Percentiles rank a stretch among this genome's conserved stretches.
Conservation (phyloP, 148 eudicot genomes). For the Vaccinium vitisidaea region DNA sequence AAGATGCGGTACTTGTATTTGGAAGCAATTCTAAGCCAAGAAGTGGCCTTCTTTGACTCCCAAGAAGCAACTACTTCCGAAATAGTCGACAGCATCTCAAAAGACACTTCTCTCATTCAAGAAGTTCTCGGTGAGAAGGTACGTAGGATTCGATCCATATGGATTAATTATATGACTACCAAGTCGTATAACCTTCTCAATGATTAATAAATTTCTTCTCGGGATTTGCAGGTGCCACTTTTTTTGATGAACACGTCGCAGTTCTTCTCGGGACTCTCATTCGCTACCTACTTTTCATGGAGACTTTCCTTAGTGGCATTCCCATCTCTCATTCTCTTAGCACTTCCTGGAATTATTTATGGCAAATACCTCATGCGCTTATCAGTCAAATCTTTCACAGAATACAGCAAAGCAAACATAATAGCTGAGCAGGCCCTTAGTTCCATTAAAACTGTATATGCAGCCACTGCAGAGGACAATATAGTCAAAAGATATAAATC, state of each 20-base stretch:
- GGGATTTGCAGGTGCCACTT: constrained; percentile 61
- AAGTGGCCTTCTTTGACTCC: constrained; percentile 92
- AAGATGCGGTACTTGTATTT: constrained; percentile 76
- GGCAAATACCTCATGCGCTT: constrained; percentile 69
- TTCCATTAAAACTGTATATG: constrained; percentile 78
- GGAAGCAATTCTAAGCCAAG: constrained; percentile 88
- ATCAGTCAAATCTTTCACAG: constrained; percentile 53
- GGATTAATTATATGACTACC: too few species aligned
- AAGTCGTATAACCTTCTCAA: too few species aligned
- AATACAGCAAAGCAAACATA: constrained; percentile 65
- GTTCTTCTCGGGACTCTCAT: constrained; percentile 80
- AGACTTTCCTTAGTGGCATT: constrained; percentile 70
- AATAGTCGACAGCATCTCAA: constrained; percentile 72
- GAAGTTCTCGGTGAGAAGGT: constrained; percentile 94
- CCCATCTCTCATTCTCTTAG: constrained; percentile 69
- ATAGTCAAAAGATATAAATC: constrained; percentile 54
- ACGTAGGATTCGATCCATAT: not conserved
- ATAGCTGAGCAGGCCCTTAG: constrained; percentile 71
- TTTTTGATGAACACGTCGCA: constrained; percentile 78
- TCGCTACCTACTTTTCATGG: constrained; percentile 86
- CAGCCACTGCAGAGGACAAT: constrained; percentile 81
- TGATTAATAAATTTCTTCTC: too few species aligned
- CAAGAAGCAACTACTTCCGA: constrained; percentile 95
- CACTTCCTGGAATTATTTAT: constrained; percentile 75
- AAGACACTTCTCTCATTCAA: constrained; percentile 85